Conservation (phyloP, 108 stramenopile species). For the Epipyxis sp. region DNA sequence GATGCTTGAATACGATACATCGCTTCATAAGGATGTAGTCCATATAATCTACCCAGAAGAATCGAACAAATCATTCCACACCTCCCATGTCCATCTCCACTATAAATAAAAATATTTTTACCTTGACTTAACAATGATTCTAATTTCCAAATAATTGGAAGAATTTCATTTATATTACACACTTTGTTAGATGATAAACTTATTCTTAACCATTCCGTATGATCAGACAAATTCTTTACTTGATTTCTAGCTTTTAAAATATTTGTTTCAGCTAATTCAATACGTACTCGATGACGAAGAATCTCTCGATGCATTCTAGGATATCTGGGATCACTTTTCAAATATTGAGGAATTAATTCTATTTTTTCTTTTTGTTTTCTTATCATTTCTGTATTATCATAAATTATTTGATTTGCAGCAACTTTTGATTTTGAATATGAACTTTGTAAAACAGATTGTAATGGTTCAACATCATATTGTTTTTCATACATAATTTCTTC, state of each 20-base stretch:
- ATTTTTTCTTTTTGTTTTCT: neutral
- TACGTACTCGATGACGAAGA: conserved; percentile 7
- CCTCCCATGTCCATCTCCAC: neutral
- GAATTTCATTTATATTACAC: neutral
- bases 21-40: neutral
- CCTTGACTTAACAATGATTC: neutral
- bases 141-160: conserved; percentile 1
- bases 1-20: neutral
- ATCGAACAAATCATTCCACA: neutral
- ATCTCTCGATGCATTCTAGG: neutral
- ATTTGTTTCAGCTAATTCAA: conserved; percentile 3
- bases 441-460: neutral
- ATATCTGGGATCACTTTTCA: conserved; percentile 8
- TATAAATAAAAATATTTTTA: neutral
- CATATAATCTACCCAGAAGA: neutral
- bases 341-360: neutral
- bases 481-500: neutral
- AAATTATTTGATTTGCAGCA: neutral
- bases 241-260: neutral
- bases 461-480: neutral
- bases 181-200: neutral
- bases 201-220: neutral
- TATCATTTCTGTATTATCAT: neutral
- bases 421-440: neutral
- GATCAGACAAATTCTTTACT: neutral